phyloP scores from a whole-genome alignment of 768 basidiomycete genomes.

The Mycena kentingensis region DNA sequence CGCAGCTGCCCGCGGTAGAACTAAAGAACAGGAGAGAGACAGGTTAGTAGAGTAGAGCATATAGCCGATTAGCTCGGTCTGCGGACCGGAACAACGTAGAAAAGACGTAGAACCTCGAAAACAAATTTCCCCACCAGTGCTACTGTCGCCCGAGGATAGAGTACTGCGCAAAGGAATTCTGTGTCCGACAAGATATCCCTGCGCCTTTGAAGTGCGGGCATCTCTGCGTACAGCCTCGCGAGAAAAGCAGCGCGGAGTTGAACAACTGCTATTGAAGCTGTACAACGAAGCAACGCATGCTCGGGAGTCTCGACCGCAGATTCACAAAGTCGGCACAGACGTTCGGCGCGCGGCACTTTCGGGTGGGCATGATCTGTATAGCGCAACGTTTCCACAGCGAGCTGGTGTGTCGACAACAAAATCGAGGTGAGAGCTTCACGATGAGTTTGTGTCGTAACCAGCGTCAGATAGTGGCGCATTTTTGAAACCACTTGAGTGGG shows the following conservation, averaged over 20 bases:
- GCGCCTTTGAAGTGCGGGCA: too few species aligned
- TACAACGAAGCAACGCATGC: too few species aligned
- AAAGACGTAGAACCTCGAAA: slow-evolving; percentile 6
- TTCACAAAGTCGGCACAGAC: too few species aligned
- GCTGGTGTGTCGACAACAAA: not conserved
- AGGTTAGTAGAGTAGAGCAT: not conserved
- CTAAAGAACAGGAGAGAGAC: not conserved
- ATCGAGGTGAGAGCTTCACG: not conserved
- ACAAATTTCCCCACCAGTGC: slow-evolving; percentile 6
- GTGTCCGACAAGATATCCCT: too few species aligned
- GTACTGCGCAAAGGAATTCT: not conserved
- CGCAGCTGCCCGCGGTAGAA: not conserved
- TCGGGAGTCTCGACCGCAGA: too few species aligned
- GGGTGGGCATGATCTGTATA: not conserved
- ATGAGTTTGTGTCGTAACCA: too few species aligned
- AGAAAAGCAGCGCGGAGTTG: too few species aligned
- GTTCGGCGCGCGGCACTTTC: too few species aligned
- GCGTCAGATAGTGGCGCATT: too few species aligned
- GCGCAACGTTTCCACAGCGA: not conserved
- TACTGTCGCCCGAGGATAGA: slow-evolving; percentile 1
- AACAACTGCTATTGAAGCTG: too few species aligned
- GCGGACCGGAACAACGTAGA: slow-evolving; percentile 3
- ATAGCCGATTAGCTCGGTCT: not conserved
- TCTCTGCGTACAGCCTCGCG: too few species aligned
- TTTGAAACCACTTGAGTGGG: too few species aligned